Evolutionary conservation across 179 eudicot genomes (phyloP).

Genomic region (Drosera spatulata): DNA sequence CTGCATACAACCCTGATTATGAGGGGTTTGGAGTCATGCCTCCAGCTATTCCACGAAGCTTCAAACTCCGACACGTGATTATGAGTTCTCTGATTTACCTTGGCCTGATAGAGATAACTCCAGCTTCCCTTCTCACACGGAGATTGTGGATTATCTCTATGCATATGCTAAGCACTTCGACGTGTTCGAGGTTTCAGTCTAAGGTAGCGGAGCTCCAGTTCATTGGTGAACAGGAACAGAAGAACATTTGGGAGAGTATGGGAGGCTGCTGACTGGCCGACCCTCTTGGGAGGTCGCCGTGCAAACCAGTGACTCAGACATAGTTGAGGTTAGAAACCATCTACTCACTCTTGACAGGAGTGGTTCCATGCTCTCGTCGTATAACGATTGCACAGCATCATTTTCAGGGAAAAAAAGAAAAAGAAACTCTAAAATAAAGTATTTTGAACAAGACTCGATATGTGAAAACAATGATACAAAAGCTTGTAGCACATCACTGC

Average conservation of each 20-base stretch:
- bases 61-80: conserved; percentile 91
- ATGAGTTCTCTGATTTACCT: conserved; percentile 88
- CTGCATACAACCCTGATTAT: conserved; percentile 51
- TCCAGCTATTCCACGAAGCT: conserved; percentile 58
- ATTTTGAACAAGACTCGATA: too few species aligned
- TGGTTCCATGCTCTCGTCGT: too few species aligned
- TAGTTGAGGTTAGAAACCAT: conserved; percentile 56
- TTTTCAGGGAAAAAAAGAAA: too few species aligned
- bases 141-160: conserved; percentile 61
- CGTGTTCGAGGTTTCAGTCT: conserved; percentile 48
- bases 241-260: conserved; percentile 17
- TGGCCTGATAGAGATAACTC: conserved; percentile 76
- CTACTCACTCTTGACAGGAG: too few species aligned
- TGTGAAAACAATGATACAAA: too few species aligned
- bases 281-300: conserved; percentile 93
- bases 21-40: conserved; percentile 91
- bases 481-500: too few species aligned
- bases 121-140: conserved; percentile 48
- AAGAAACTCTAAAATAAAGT: too few species aligned
- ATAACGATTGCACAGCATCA: too few species aligned
- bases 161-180: conserved; percentile 67
- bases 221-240: conserved; percentile 22
- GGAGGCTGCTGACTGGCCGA: conserved; percentile 35
- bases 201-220: conserved; percentile 76
- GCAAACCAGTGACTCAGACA: conserved; percentile 26